Evolutionary conservation across 139 green algal species (phyloP).

Genomic region (Parachlorella kessleri): DNA sequence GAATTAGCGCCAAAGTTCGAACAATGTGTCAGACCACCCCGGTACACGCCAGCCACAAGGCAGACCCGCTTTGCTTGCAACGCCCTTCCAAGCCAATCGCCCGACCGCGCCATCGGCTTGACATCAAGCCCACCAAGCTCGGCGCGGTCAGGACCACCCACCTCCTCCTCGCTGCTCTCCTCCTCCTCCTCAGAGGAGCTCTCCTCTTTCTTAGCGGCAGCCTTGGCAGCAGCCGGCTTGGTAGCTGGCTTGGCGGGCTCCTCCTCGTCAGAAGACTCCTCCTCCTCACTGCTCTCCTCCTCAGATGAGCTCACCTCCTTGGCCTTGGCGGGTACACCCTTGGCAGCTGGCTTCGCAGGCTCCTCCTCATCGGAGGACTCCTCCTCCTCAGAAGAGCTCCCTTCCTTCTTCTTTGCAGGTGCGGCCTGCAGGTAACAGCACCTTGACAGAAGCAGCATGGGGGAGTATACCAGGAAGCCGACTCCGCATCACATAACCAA

Average conservation of each 20-base stretch:
- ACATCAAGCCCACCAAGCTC: no score
- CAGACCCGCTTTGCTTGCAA: no score
- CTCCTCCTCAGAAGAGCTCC: constrained; percentile 10
- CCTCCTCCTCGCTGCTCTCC: constrained; percentile 13
- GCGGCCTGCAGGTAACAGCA: no score
- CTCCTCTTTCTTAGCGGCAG: constrained; percentile 15
- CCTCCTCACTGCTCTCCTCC: constrained; percentile 1
- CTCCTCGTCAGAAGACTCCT: not conserved
- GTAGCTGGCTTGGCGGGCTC: not conserved
- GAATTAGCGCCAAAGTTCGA: no score
- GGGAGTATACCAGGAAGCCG: no score
- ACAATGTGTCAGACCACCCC: no score
- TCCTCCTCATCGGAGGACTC: constrained; percentile 23
- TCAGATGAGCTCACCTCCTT: constrained; percentile 2
- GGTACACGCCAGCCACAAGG: no score
- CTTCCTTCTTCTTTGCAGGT: constrained; percentile 10
- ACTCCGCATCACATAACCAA: no score
- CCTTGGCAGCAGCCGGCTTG: constrained; percentile 22
- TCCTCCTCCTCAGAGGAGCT: constrained; percentile 20
- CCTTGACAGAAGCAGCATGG: no score
- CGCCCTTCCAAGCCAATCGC: no score
- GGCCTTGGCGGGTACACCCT: not conserved
- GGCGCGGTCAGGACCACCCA: no score
- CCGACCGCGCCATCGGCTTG: no score
- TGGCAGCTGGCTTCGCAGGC: constrained; percentile 6